Evolutionary conservation across 2,329 filamentous ascomycete genomes (phyloP).

Genomic region (Colletotrichum lupini): DNA sequence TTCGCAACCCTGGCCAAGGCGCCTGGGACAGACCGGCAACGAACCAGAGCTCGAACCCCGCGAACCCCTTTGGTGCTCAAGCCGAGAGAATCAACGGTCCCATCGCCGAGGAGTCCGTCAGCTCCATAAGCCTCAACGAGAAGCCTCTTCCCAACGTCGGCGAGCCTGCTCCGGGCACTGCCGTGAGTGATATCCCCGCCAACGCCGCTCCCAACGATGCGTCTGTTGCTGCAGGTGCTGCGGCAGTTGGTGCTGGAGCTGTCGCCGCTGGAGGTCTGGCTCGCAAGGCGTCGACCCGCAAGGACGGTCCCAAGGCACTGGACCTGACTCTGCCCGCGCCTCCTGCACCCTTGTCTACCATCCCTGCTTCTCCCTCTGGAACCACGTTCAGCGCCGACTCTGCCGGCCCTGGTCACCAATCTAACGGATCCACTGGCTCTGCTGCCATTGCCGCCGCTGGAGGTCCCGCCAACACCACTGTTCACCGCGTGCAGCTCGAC

Average conservation of each 20-base stretch:
- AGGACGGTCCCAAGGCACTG: conserved; percentile 60
- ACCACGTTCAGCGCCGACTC: conserved; percentile 72
- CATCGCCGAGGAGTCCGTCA: conserved; percentile 49
- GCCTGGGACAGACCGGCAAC: conserved; percentile 62
- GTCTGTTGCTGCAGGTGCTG: conserved; percentile 41
- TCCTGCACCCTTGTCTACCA: conserved; percentile 43
- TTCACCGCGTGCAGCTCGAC: conserved; percentile 93
- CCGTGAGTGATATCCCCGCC: conserved; percentile 38
- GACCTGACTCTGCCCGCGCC: conserved; percentile 62
- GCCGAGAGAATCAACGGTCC: conserved; percentile 62
- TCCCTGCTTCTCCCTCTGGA: conserved; percentile 69
- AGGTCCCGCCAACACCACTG: conserved; percentile 69
- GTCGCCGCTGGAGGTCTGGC: conserved; percentile 52
- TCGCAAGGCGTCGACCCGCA: conserved; percentile 68
- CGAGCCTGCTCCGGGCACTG: neutral
- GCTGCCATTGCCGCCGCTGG: conserved; percentile 72
- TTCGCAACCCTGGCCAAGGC: conserved; percentile 45
- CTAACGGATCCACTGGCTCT: conserved; percentile 60
- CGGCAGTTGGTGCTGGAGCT: conserved; percentile 46
- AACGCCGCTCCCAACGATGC: conserved; percentile 45
- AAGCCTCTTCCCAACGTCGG: conserved; percentile 32
- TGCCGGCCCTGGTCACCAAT: conserved; percentile 58
- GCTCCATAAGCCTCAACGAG: conserved; percentile 49
- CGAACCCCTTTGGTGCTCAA: conserved; percentile 79
- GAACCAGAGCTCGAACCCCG: conserved; percentile 60